Evolutionary conservation across 805 yeast genomes (phyloP).

Genomic region (Teunomyces lycoperdinae): DNA sequence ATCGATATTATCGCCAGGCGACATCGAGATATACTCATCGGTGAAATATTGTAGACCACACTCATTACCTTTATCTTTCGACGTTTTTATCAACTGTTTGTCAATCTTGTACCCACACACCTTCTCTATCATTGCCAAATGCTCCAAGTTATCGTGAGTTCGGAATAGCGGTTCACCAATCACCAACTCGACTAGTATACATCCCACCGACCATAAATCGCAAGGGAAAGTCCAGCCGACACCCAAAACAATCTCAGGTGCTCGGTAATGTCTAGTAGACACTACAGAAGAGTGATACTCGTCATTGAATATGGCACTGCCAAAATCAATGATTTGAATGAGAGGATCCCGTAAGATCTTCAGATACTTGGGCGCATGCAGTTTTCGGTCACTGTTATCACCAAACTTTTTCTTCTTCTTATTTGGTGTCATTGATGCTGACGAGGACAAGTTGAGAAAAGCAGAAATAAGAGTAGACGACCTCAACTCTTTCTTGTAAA

Average conservation of each 20-base stretch:
- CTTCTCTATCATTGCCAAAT: slow-evolving; percentile 90
- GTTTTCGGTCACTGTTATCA: slow-evolving; percentile 4
- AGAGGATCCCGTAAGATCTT: slow-evolving; percentile 70
- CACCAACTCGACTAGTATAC: slow-evolving; percentile 84
- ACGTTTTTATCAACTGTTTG: slow-evolving; percentile 32
- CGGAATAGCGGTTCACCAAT: slow-evolving; percentile 94
- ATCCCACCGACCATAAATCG: slow-evolving; percentile 96
- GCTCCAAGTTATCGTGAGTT: slow-evolving; percentile 93
- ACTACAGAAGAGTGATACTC: slow-evolving; percentile 92
- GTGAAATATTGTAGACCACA: slow-evolving; percentile 41
- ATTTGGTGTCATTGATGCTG: not conserved
- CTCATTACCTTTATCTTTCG: slow-evolving; percentile 36
- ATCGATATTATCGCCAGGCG: slow-evolving; percentile 5
- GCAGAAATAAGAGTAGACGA: slow-evolving; percentile 33
- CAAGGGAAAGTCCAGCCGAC: slow-evolving; percentile 97
- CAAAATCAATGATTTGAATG: slow-evolving; percentile 91
- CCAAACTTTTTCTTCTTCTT: slow-evolving; percentile 1
- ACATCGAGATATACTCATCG: slow-evolving; percentile 13
- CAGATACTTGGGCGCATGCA: slow-evolving; percentile 25
- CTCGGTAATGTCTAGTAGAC: slow-evolving; percentile 93
- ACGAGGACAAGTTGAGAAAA: slow-evolving; percentile 22
- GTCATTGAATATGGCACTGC: slow-evolving; percentile 92
- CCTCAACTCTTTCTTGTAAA: slow-evolving; percentile 32
- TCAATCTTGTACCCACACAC: slow-evolving; percentile 59
- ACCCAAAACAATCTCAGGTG: slow-evolving; percentile 93